phyloP scores from a whole-genome alignment of 2,329 filamentous ascomycete genomes.

The Uncinocarpus reesii region DNA sequence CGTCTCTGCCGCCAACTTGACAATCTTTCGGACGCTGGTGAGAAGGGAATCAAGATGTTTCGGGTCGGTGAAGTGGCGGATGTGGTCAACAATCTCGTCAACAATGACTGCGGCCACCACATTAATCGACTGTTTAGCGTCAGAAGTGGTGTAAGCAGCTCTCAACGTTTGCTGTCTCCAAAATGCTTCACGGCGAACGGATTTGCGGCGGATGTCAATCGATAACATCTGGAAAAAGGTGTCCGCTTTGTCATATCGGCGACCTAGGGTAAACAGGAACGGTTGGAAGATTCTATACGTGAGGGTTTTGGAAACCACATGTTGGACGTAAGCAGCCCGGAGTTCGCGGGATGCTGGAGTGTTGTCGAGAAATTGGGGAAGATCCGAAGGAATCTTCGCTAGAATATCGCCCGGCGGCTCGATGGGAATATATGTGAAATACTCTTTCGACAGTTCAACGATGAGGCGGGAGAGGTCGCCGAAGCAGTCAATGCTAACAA shows the following conservation, averaged over 20 bases:
- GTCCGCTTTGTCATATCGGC: conserved; percentile 47
- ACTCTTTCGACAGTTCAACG: conserved; percentile 42
- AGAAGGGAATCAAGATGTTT: conserved; percentile 43
- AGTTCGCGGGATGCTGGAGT: conserved; percentile 44
- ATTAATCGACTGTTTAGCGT: conserved; percentile 48
- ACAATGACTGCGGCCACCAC: conserved; percentile 46
- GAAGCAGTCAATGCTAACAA: conserved; percentile 44
- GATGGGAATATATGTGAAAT: conserved; percentile 44
- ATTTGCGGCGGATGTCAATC: conserved; percentile 47
- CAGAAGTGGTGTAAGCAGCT: conserved; percentile 47
- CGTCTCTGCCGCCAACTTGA: conserved; percentile 49
- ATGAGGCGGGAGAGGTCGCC: conserved; percentile 43
- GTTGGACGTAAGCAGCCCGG: conserved; percentile 45
- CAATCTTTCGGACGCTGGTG: conserved; percentile 44
- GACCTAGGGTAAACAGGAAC: conserved; percentile 48
- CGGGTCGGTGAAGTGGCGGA: conserved; percentile 45
- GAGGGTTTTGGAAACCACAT: conserved; percentile 47
- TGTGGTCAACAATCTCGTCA: conserved; percentile 46
- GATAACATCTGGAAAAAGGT: conserved; percentile 46
- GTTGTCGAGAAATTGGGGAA: conserved; percentile 47
- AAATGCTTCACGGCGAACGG: conserved; percentile 46
- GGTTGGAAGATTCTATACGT: conserved; percentile 48
- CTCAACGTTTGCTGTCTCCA: conserved; percentile 50
- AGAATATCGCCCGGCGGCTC: conserved; percentile 43
- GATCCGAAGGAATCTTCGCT: conserved; percentile 41